Percentiles rank a stretch among this genome's conserved stretches.
phyloP scores from a whole-genome alignment of 345 rosid genomes.

The Murraya paniculata region DNA sequence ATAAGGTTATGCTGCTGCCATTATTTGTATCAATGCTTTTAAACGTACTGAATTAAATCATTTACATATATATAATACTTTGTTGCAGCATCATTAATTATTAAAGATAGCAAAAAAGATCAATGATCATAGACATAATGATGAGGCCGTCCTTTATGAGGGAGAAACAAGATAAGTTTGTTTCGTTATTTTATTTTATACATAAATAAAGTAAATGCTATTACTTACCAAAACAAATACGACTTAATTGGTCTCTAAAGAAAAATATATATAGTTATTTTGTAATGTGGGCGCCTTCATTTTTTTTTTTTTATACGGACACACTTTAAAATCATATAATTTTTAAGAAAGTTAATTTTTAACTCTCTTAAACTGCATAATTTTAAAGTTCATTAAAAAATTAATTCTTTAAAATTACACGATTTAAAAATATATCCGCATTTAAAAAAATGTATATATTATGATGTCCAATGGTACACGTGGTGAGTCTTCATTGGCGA shows the following conservation, averaged over 20 bases:
- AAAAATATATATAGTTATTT: no score
- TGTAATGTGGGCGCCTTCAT: no score
- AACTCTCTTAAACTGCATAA: no score
- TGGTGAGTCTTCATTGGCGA: no score
- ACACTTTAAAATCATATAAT: no score
- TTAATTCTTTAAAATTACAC: no score
- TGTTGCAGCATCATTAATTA: background rate
- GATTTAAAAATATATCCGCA: no score
- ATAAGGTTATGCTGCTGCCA: background rate
- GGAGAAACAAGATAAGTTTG: background rate
- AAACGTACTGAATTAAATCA: background rate
- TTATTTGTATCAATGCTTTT: background rate
- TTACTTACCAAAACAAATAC: background rate
- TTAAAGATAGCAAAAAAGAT: background rate
- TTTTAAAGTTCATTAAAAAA: no score
- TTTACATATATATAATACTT: background rate
- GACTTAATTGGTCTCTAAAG: background rate
- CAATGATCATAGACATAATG: constrained; percentile 1
- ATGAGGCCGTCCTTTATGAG: background rate
- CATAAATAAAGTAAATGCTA: background rate
- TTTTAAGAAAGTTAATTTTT: no score
- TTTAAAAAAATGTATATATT: no score
- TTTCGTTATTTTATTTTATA: background rate
- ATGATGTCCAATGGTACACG: no score
- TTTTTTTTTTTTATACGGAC: no score